A percentile compares a stretch with the other conserved stretches of the same genome.
Evolutionary conservation across 192 early-diverging fungal genomes (phyloP).

Genomic region (Paraglomus brasilianum): DNA sequence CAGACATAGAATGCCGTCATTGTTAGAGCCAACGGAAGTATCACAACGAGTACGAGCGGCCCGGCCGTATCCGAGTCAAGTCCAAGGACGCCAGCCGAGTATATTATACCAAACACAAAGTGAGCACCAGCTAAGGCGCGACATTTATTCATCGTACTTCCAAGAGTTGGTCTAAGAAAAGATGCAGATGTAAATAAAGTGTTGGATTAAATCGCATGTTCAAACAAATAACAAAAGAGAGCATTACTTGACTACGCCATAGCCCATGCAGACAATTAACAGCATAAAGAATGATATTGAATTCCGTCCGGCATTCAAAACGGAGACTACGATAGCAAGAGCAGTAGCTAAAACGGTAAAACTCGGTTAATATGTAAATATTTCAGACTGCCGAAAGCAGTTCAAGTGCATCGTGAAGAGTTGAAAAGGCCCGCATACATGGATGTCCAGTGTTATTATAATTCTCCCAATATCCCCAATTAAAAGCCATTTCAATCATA

Average conservation of each 20-base stretch:
- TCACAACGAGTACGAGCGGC: constrained; percentile 73
- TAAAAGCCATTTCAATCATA: constrained; percentile 88
- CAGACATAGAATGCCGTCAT: constrained; percentile 96
- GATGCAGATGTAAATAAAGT: constrained; percentile 2
- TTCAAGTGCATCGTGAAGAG: constrained; percentile 15
- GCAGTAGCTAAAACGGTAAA: constrained; percentile 44
- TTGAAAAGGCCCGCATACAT: constrained; percentile 58
- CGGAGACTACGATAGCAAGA: constrained; percentile 70
- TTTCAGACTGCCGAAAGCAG: not conserved
- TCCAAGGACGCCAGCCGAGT: constrained; percentile 78
- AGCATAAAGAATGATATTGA: constrained; percentile 96
- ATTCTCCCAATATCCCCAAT: constrained; percentile 79
- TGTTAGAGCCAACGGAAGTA: constrained; percentile 83
- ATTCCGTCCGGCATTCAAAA: constrained; percentile 87
- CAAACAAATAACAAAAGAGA: too few relatives aligned
- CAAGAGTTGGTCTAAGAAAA: constrained; percentile 82
- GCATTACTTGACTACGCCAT: constrained; percentile 87
- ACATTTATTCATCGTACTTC: constrained; percentile 86
- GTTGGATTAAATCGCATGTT: not conserved
- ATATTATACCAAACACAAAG: constrained; percentile 86
- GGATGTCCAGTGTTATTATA: constrained; percentile 63
- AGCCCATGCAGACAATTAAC: constrained; percentile 91
- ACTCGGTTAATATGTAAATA: too few relatives aligned
- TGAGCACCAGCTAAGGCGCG: constrained; percentile 73
- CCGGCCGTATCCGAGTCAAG: constrained; percentile 65